Conservation (phyloP, 305 asterid species). For the Fraxinus paxiana region DNA sequence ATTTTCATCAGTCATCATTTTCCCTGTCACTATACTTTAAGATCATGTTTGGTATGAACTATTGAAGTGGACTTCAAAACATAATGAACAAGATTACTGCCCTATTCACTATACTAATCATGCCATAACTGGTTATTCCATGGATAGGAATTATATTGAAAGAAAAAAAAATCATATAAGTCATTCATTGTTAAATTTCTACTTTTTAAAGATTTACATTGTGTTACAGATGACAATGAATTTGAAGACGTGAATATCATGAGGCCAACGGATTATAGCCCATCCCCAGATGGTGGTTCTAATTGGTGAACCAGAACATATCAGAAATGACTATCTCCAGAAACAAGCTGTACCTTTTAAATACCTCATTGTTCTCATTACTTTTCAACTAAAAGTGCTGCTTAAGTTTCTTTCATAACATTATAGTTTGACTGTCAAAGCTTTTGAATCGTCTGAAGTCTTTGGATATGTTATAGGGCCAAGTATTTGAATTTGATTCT, state of each 20-base stretch:
- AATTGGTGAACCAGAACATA: slow-evolving; percentile 33
- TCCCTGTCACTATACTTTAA: not conserved
- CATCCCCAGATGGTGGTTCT: slow-evolving; percentile 48
- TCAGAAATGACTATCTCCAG: slow-evolving; percentile 17
- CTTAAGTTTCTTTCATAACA: slow-evolving; percentile 13
- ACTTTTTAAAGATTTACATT: not conserved
- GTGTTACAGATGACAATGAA: slow-evolving; percentile 54
- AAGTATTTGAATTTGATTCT: not conserved
- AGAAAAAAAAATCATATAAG: not conserved
- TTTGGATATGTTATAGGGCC: not conserved
- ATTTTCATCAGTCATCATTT: not conserved
- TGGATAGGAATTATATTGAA: not conserved
- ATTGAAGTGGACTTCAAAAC: not conserved
- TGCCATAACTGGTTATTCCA: not conserved
- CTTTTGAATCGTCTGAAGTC: not conserved
- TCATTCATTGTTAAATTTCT: not conserved
- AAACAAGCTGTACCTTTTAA: slow-evolving; percentile 11
- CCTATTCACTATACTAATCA: not conserved
- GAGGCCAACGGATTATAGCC: slow-evolving; percentile 50
- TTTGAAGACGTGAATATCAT: slow-evolving; percentile 69
- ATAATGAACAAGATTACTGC: not conserved
- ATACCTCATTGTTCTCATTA: not conserved
- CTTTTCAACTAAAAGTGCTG: not conserved
- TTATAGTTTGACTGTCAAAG: not conserved
- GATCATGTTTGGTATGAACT: not conserved